phyloP scores from a whole-genome alignment of 2,329 filamentous ascomycete genomes.

The Esteya vermicola region DNA sequence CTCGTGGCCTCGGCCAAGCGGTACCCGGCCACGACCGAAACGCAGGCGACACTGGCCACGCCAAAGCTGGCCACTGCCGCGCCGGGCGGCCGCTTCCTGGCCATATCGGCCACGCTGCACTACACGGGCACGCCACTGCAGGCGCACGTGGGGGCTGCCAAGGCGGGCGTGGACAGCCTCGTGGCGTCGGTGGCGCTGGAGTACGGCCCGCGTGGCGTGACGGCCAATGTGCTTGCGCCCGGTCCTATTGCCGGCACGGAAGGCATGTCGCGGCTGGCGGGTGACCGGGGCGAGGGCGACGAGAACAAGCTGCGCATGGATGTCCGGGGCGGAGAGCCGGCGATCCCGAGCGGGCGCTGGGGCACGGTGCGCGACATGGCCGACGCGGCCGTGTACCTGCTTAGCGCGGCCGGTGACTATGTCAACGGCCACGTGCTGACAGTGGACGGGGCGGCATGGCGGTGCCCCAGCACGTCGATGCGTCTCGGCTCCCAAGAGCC shows the following conservation, averaged over 20 bases:
- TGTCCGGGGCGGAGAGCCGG: slow-evolving; percentile 20
- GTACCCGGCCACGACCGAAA: slow-evolving; percentile 37
- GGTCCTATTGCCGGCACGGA: slow-evolving; percentile 80
- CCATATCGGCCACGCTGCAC: slow-evolving; percentile 82
- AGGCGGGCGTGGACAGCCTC: slow-evolving; percentile 80
- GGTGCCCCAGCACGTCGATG: slow-evolving; percentile 28
- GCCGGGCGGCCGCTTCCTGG: slow-evolving; percentile 72
- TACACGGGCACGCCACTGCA: slow-evolving; percentile 79
- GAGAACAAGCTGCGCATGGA: slow-evolving; percentile 9
- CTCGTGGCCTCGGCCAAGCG: slow-evolving; percentile 59
- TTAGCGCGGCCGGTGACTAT: slow-evolving; percentile 73
- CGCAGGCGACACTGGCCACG: too few relatives aligned
- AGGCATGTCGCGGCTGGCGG: slow-evolving; percentile 50
- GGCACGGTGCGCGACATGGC: slow-evolving; percentile 79
- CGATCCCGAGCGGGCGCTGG: slow-evolving; percentile 60
- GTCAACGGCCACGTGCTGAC: slow-evolving; percentile 74
- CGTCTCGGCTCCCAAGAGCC: slow-evolving; percentile 30
- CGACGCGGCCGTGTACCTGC: slow-evolving; percentile 81
- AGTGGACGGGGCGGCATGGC: slow-evolving; percentile 50
- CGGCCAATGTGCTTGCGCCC: slow-evolving; percentile 77
- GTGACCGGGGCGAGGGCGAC: slow-evolving; percentile 5
- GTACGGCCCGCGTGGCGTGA: slow-evolving; percentile 76
- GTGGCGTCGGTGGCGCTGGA: slow-evolving; percentile 70
- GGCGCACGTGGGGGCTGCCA: slow-evolving; percentile 80
- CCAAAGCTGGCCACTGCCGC: too few relatives aligned